Conservation (phyloP, 257 asterid genomes). For the Petunia axillaris region DNA sequence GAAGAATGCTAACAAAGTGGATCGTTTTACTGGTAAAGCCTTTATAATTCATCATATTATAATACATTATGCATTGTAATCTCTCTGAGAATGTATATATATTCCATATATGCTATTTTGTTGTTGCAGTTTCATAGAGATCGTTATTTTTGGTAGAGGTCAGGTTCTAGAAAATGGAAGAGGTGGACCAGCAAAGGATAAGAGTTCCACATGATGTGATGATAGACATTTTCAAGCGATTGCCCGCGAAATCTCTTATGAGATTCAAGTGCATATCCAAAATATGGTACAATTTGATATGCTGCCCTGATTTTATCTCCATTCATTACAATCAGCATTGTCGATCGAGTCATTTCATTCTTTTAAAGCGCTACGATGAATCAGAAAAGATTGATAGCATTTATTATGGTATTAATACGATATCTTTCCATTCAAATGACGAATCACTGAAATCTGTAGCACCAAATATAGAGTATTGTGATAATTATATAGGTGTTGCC, state of each 20-base stretch:
- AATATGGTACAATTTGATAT: background rate
- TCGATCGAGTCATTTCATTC: background rate
- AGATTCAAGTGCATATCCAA: background rate
- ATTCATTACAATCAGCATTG: background rate
- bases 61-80: too few relatives aligned
- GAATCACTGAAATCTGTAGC: background rate
- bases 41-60: too few relatives aligned
- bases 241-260: background rate
- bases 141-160: too few relatives aligned
- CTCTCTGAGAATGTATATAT: too few relatives aligned
- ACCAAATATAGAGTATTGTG: background rate
- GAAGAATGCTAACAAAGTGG: too few relatives aligned
- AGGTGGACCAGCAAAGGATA: background rate
- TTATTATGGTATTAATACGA: too few relatives aligned
- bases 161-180: background rate
- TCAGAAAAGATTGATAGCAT: too few relatives aligned
- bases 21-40: too few relatives aligned
- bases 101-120: too few relatives aligned
- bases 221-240: background rate
- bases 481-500: background rate
- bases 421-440: background rate
- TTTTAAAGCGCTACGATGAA: background rate
- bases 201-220: background rate
- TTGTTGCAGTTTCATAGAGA: too few relatives aligned
- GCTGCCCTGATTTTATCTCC: background rate